These are phyloP conservation scores for Pelargonium australe DNA, from an alignment of 441 rosid genomes.

Conservation along the genomic window DNA sequence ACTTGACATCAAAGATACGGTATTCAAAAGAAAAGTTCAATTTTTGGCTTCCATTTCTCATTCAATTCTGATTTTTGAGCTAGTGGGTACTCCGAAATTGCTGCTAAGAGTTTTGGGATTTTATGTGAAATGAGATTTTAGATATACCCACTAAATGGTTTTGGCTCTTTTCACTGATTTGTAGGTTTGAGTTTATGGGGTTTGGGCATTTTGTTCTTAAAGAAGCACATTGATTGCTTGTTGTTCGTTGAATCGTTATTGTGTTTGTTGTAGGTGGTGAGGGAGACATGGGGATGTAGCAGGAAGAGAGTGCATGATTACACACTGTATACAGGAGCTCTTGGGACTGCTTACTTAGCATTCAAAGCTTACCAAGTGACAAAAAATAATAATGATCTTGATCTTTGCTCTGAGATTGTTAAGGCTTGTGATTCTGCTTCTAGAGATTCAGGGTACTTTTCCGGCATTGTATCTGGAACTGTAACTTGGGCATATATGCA, in stretches of 20 bases:
- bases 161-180: not conserved
- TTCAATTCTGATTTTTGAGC: not conserved
- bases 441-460: conserved; percentile 39
- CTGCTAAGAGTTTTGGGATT: not conserved
- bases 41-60: not conserved
- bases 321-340: conserved; percentile 50
- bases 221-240: too few relatives aligned
- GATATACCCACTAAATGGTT: not conserved
- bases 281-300: conserved; percentile 47
- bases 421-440: conserved; percentile 64
- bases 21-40: conserved; percentile 12
- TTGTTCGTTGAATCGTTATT: conserved; percentile 4
- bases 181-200: not conserved
- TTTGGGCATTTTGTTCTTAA: too few relatives aligned
- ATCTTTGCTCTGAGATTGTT: conserved; percentile 46
- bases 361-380: conserved; percentile 53
- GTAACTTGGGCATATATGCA: not conserved
- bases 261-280: conserved; percentile 36
- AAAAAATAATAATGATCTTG: conserved; percentile 45
- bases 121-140: not conserved
- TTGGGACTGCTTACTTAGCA: conserved; percentile 59
- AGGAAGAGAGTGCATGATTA: conserved; percentile 45
- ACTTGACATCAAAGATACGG: conserved; percentile 38
- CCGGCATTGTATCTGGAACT: not conserved
- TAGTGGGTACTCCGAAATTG: not conserved